Base-by-base conservation (phyloP, 305 asterid species). In the Plantago coronopus region DNA sequence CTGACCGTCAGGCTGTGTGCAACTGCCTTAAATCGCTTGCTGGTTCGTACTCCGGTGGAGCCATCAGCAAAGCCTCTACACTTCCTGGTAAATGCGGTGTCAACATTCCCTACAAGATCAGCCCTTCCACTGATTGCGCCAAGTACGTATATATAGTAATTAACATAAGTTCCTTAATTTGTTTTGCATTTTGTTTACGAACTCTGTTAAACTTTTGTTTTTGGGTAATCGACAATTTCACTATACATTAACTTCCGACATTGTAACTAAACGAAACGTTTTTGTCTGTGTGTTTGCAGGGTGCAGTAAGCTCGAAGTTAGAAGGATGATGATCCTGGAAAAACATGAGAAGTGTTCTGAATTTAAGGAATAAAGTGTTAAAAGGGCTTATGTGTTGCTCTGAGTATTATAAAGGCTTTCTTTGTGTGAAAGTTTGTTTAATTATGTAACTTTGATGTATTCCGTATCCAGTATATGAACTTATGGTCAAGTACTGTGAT, bases 51-150 rank as follows among this genome's bases (percentile, higher is more conserved):
- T 0, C 16, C 7, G 61, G 55, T 10, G 10, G 59, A 45, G 57
- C 63, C 55, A 16, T 38, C 40, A 17, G 19, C 51, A 71, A 50
- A 62, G 83, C 78, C 1, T 74, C 76, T 37, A 69, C 69, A 10
- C 72, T 78, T 18, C 83, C 83, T 20, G 23, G n/a, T 13, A 54
- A 23, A 19, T 78, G 84, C 45, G 68, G 71, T 0, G 71, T 78
- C 34, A 67, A 38, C 63, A 50, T 78, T 56, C 84, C 84, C 0
- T 75, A 75, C 81, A 43, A 69, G 69, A 75, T 78, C 61, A 69
- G 77, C 59, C 84, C 81, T 29, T 63, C 68, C 64, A 78, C 79
- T 1, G 76, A 69, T 29, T 78, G 83, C 77, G 1, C 73, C 8
- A 78, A 15, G 83, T 78, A 74, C 1, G 57, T 50, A 2, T 16